These are phyloP conservation scores for Chondrostereum purpureum DNA, from an alignment of 1,284 basidiomycete species.

Conservation along the genomic window DNA sequence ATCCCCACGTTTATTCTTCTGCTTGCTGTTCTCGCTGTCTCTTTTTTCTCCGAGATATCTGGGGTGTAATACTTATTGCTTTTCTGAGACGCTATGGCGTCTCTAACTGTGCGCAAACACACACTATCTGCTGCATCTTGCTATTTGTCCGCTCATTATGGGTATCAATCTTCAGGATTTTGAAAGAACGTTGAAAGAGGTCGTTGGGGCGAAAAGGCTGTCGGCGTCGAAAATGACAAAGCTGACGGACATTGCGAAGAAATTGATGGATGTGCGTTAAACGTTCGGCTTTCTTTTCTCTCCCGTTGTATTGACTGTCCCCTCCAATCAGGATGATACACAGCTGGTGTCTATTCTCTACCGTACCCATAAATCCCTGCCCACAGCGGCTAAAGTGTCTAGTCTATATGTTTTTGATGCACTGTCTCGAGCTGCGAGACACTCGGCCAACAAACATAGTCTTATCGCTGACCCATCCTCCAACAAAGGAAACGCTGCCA, in stretches of 20 bases:
- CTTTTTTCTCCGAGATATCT: too few species aligned
- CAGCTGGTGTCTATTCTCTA: constrained; percentile 81
- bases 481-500: constrained; percentile 65
- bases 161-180: constrained; percentile 77
- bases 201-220: constrained; percentile 73
- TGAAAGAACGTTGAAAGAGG: constrained; percentile 70
- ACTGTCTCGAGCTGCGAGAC: constrained; percentile 75
- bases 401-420: constrained; percentile 91
- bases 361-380: constrained; percentile 75
- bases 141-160: too few species aligned
- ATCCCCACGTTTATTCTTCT: too few species aligned
- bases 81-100: too few species aligned
- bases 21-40: too few species aligned
- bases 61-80: too few species aligned
- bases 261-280: constrained; percentile 67
- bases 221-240: constrained; percentile 78
- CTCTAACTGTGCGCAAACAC: too few species aligned
- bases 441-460: constrained; percentile 58
- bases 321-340: constrained; percentile 62
- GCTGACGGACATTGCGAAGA: constrained; percentile 68
- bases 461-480: constrained; percentile 48
- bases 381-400: constrained; percentile 62
- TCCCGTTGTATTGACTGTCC: constrained; percentile 5
- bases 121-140: too few species aligned
- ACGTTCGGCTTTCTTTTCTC: not conserved